Percentiles rank a stretch among this genome's conserved stretches.
Conservation (phyloP, 1,139 yeast genomes). For the Kodamaea arcana region DNA sequence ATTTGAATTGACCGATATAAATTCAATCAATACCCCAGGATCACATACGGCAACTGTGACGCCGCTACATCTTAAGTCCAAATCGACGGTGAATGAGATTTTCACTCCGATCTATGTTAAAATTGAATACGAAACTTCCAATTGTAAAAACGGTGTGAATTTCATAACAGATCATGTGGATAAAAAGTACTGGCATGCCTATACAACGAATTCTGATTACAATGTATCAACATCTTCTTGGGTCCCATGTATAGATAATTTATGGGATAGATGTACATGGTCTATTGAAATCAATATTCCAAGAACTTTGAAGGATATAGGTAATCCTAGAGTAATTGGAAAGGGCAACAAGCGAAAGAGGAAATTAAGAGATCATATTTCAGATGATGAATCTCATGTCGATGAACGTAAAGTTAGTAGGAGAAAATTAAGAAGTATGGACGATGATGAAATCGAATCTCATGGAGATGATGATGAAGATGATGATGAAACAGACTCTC, state of each 20-base stretch:
- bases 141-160: slow-evolving; percentile 71
- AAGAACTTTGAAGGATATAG: slow-evolving; percentile 70
- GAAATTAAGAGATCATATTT: slow-evolving; percentile 5
- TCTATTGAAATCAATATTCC: slow-evolving; percentile 82
- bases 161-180: slow-evolving; percentile 56
- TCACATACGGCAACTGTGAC: slow-evolving; percentile 39
- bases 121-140: slow-evolving; percentile 61
- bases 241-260: slow-evolving; percentile 92
- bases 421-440: slow-evolving; percentile 9
- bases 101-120: slow-evolving; percentile 72
- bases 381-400: slow-evolving; percentile 5
- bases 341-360: slow-evolving; percentile 13
- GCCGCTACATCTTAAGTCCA: slow-evolving; percentile 36
- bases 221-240: slow-evolving; percentile 87
- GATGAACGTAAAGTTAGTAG: slow-evolving; percentile 13
- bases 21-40: slow-evolving; percentile 38
- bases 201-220: slow-evolving; percentile 73
- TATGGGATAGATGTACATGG: slow-evolving; percentile 93
- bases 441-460: slow-evolving; percentile 5
- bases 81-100: slow-evolving; percentile 31
- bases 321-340: slow-evolving; percentile 45
- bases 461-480: slow-evolving; percentile 26
- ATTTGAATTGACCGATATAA: slow-evolving; percentile 55
- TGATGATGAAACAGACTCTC: slow-evolving; percentile 47
- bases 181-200: slow-evolving; percentile 69